Evolutionary conservation across 768 basidiomycete species (phyloP).

Genomic region (Scleroderma bovista): DNA sequence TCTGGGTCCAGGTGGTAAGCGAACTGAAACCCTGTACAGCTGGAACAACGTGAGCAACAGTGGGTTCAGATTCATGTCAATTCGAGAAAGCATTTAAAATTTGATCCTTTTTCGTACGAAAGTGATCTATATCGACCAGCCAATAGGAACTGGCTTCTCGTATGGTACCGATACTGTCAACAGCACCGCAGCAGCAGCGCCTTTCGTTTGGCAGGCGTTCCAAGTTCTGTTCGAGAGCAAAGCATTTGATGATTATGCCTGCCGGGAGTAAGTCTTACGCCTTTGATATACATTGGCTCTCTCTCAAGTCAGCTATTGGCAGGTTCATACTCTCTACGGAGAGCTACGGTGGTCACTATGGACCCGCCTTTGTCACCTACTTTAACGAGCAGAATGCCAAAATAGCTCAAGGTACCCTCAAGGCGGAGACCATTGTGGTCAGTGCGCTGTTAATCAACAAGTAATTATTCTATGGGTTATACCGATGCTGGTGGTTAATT

Average conservation of each 20-base stretch:
- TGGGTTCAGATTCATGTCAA: conserved; percentile 13
- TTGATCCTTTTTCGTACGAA: no score
- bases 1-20: not conserved
- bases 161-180: conserved; percentile 52
- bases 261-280: conserved; percentile 41
- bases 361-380: conserved; percentile 41
- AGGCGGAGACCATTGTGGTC: conserved; percentile 48
- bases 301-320: not conserved
- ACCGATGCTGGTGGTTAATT: not conserved
- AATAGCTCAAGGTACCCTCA: conserved; percentile 39
- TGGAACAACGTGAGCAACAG: conserved; percentile 70
- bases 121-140: conserved; percentile 73
- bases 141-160: conserved; percentile 63
- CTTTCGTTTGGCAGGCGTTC: conserved; percentile 56
- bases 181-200: conserved; percentile 43
- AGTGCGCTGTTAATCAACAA: conserved; percentile 65
- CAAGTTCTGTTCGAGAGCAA: conserved; percentile 57
- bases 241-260: conserved; percentile 45
- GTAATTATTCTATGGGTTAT: conserved; percentile 20
- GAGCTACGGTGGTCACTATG: conserved; percentile 67
- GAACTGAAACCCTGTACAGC: conserved; percentile 21
- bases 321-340: conserved; percentile 64
- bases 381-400: conserved; percentile 57
- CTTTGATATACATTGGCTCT: not conserved
- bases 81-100: no score